Evolutionary conservation across 441 rosid species (phyloP).

Genomic region (Arabidopsis lyrata): DNA sequence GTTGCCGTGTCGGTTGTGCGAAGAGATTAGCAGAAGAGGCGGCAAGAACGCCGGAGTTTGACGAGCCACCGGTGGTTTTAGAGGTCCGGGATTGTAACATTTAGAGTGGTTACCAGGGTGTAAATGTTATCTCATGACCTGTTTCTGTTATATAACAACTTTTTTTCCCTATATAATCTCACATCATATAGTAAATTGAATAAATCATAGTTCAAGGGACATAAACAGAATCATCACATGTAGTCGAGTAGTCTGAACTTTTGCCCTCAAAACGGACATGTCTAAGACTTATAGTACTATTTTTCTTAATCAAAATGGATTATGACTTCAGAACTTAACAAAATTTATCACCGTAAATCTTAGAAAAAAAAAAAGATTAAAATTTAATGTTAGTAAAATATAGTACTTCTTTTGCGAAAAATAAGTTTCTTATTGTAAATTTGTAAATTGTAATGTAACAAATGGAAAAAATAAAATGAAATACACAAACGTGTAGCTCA

Average conservation of each 20-base stretch:
- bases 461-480: neutral
- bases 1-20: constrained; percentile 82
- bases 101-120: constrained; percentile 1
- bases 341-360: no score
- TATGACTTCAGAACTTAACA: no score
- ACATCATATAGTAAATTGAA: neutral
- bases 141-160: neutral
- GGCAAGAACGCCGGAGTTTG: constrained; percentile 63
- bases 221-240: neutral
- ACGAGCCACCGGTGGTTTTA: constrained; percentile 1
- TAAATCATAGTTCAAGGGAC: neutral
- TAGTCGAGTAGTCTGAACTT: neutral
- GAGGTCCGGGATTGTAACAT: constrained; percentile 1
- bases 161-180: neutral
- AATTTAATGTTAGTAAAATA: neutral
- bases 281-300: no score
- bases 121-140: constrained; percentile 5
- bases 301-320: no score
- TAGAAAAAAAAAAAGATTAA: neutral
- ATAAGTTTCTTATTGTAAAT: neutral
- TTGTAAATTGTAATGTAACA: neutral
- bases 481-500: constrained; percentile 17
- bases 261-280: no score
- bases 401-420: neutral
- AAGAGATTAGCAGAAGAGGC: constrained; percentile 69